Base-by-base conservation (phyloP, 2,329 filamentous ascomycete species). In the Bipolaris gigantea region DNA sequence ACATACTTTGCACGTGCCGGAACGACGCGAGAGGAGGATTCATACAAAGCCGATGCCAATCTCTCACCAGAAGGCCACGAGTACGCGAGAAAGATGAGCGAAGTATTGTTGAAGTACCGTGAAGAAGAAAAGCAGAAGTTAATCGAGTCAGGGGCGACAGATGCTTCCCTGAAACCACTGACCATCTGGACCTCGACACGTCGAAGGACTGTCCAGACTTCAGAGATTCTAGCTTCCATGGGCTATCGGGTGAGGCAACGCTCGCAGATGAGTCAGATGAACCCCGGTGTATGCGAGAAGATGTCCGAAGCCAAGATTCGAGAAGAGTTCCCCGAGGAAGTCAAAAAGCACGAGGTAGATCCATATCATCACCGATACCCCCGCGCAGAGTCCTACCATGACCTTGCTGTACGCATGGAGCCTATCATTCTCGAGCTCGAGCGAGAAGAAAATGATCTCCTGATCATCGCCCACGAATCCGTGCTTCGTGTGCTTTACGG, bases 311-410 rank as follows among this genome's bases (percentile, higher is more conserved):
- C 81, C 13, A 86, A 85, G 46, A 95, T 99, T 62, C 86, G 90
- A 49, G 79, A 85, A 65, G 81, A 92, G 51, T 97, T 93, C 69
- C 90, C 93, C 0, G 90, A 96, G 3, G 94, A 99, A 74, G 89
- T 96, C 6, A 83, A 86, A 61, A 96, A 96, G 77, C 94, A 99
- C 74, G 90, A 96, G 62, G 80, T 89, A 46, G 94, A 99, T 73
- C 94, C 94, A 1, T 99, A 99, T 69, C 94, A 99, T 70, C 94
- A 99, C 74, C 85, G 94, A 35, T 99, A 97, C 71, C 94, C 94
- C 7, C 84, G 94, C 58, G 93, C 93, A 56, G 94, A 99, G 89
- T 97, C 93, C 8, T 99, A 99, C 75, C 94, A 99, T 73, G 94
- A 99, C 70, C 86, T 99, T 39, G 94, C 94, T n/a, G 94, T 99